These are phyloP conservation scores for Sechiopsis laciniata DNA, from an alignment of 306 rosid species.

Conservation along the genomic window DNA sequence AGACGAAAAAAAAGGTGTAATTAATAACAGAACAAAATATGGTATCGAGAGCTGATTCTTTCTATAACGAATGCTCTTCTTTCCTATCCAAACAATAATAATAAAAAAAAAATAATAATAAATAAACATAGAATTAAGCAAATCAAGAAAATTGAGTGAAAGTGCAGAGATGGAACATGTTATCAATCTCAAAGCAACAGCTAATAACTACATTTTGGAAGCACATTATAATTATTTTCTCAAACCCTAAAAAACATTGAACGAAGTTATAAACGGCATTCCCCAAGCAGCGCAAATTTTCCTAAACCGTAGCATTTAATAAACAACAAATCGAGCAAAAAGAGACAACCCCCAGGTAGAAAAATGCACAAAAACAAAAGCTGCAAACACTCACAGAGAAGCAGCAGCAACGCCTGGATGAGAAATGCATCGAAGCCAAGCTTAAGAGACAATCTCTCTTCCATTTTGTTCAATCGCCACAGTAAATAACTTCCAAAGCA, in stretches of 20 bases:
- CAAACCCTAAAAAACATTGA: neutral
- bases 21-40: conserved; percentile 7
- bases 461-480: conserved; percentile 29
- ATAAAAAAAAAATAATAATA: too few species aligned
- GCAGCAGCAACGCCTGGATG: conserved; percentile 26
- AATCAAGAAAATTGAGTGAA: too few species aligned
- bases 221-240: neutral
- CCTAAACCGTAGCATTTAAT: neutral
- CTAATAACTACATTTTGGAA: too few species aligned
- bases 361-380: too few species aligned
- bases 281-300: neutral
- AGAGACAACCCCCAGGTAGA: conserved; percentile 23
- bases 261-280: neutral
- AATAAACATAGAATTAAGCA: too few species aligned
- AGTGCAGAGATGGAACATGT: neutral
- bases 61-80: neutral
- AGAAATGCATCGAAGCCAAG: conserved; percentile 26
- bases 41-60: neutral
- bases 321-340: conserved; percentile 34
- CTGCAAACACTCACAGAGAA: conserved; percentile 43
- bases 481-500: neutral
- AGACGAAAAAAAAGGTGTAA: neutral
- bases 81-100: neutral
- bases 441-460: conserved; percentile 26
- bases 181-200: neutral